phyloP scores from a whole-genome alignment of 441 rosid species.

The Gossypium aridum region DNA sequence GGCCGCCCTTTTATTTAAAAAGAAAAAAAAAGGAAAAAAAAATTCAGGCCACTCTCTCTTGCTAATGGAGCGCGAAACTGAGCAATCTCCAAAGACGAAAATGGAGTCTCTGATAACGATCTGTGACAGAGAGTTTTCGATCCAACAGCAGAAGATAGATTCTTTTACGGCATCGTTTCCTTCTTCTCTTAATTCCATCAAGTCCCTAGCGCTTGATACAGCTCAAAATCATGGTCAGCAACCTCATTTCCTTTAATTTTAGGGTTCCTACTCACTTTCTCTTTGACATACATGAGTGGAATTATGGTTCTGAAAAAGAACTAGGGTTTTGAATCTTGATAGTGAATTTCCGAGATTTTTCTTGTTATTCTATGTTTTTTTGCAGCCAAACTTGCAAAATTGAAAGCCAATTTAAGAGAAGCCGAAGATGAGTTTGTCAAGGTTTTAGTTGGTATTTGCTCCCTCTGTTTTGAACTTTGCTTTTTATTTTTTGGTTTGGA shows the following conservation, averaged over 20 bases:
- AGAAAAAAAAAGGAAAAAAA: no score
- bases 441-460: slow-evolving; percentile 58
- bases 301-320: slow-evolving; percentile 22
- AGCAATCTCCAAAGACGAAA: slow-evolving; percentile 25
- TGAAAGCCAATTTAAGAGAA: slow-evolving; percentile 59
- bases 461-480: background rate
- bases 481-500: background rate
- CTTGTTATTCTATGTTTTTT: slow-evolving; percentile 2
- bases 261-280: background rate
- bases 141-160: slow-evolving; percentile 38
- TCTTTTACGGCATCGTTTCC: slow-evolving; percentile 40
- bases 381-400: slow-evolving; percentile 50
- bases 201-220: slow-evolving; percentile 39
- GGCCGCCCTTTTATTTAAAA: no score
- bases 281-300: background rate
- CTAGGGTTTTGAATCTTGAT: slow-evolving; percentile 3
- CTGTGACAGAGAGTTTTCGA: slow-evolving; percentile 34
- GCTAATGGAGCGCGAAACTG: slow-evolving; percentile 25
- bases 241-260: background rate
- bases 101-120: slow-evolving; percentile 56
- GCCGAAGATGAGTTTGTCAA: slow-evolving; percentile 74
- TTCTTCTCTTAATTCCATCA: slow-evolving; percentile 36
- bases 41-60: slow-evolving; percentile 2
- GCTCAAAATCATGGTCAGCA: slow-evolving; percentile 46
- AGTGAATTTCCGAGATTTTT: background rate